Evolutionary conservation across 2,329 filamentous ascomycete genomes (phyloP), one percentile per base, ranked within the genome.

Genomic region (Diaporthe australafricana): DNA sequence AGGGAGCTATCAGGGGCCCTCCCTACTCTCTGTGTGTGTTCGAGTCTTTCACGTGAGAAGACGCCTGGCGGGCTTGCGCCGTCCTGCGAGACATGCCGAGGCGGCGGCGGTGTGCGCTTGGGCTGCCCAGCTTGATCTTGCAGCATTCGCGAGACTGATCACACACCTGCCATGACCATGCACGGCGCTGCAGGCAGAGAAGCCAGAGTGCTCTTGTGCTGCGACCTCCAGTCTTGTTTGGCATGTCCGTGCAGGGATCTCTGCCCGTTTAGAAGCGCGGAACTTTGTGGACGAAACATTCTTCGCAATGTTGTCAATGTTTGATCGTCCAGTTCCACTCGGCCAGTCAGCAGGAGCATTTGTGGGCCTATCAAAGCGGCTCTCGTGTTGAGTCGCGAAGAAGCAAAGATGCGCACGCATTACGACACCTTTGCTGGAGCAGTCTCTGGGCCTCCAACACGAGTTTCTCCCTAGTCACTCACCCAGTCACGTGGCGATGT

Each of bases 21-120:
- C 17, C 16, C 16, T n/a, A 25, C 40, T 30, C n/a, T 4, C 30
- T 25, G 17, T 35, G n/a, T 3, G 27, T 20, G 8, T 22, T 22
- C 30, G 45, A 50, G 42, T 63, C 60, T 63, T 48, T 60, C 53
- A 60, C 48, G 40, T 69, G 53, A 57, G 55, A 30, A 60, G 47
- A 45, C 30, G 67, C 55, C 50, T 40, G 42, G 32, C n/a, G 38
- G 50, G 38, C 30, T 25, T 45, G 52, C 32, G 32, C 66, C 47
- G 53, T 55, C 40, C 32, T 60, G 67, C 42, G 67, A 65, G 60
- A 65, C 60, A 65, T 60, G 67, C 67, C 53, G 40, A 71, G 62
- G 55, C 60, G 56, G 42, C 62, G 69, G 63, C 72, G 72, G 72
- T 71, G 72, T 38, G 60, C 69, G 50, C 48, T 65, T 71, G 60